phyloP scores from a whole-genome alignment of 495 filamentous ascomycete species.

The Penicillium dipodomyicola region DNA sequence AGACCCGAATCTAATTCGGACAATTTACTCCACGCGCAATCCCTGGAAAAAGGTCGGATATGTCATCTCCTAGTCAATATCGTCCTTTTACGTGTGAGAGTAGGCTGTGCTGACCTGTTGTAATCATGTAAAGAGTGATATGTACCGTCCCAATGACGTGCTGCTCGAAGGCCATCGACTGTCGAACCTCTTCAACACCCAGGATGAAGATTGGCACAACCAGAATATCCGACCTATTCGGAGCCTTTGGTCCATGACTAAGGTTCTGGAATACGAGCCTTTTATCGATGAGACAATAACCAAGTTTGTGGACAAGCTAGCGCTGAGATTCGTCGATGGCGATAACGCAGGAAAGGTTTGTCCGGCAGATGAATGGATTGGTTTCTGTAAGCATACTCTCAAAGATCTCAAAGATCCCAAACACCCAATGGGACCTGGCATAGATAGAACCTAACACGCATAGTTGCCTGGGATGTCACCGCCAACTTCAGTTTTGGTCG shows the following conservation, averaged over 20 bases:
- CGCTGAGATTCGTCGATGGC: constrained; percentile 20
- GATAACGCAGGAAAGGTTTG: constrained; percentile 23
- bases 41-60: constrained; percentile 27
- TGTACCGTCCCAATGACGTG: constrained; percentile 27
- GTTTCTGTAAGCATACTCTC: constrained; percentile 32
- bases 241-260: constrained; percentile 41
- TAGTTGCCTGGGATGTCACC: constrained; percentile 47
- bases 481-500: constrained; percentile 40
- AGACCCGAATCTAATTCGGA: constrained; percentile 39
- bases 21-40: constrained; percentile 41
- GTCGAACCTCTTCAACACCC: constrained; percentile 39
- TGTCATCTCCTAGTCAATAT: background rate
- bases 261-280: constrained; percentile 30
- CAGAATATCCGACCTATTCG: constrained; percentile 32
- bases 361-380: constrained; percentile 41
- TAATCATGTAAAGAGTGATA: constrained; percentile 23
- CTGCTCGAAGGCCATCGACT: constrained; percentile 25
- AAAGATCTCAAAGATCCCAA: background rate
- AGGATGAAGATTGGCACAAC: constrained; percentile 44
- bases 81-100: background rate
- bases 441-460: background rate
- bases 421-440: background rate
- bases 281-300: constrained; percentile 29
- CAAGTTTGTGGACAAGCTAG: constrained; percentile 26
- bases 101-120: background rate